A percentile compares a stretch with the other conserved stretches of the same genome.
phyloP scores from a whole-genome alignment of 805 yeast species.

The Hanseniaspora guilliermondii region DNA sequence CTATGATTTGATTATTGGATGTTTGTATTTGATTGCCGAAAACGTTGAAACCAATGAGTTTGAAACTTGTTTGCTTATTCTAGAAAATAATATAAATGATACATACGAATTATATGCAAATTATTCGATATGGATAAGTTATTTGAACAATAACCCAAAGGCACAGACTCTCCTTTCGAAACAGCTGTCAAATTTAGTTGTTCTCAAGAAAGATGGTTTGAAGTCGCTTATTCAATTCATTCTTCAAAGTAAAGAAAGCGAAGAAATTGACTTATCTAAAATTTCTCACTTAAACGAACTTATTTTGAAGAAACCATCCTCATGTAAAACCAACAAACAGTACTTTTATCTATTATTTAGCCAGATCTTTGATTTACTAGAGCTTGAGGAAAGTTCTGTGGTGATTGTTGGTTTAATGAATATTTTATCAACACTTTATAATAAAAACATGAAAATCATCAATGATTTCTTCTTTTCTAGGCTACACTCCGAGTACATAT shows the following conservation, averaged over 20 bases:
- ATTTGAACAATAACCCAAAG: not conserved
- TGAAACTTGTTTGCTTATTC: conserved; percentile 15
- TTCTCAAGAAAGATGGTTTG: conserved; percentile 53
- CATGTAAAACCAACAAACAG: conserved; percentile 30
- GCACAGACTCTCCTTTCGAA: not conserved
- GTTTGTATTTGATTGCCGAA: conserved; percentile 30
- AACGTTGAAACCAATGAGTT: conserved; percentile 19
- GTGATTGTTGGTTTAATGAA: conserved; percentile 45
- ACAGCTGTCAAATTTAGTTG: conserved; percentile 1
- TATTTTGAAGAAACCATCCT: conserved; percentile 48
- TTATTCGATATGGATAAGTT: conserved; percentile 44
- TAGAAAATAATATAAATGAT: conserved; percentile 37
- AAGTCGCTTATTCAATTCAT: conserved; percentile 61
- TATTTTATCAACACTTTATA: conserved; percentile 41
- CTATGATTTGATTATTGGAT: conserved; percentile 43
- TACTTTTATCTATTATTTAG: conserved; percentile 50
- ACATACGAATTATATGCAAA: conserved; percentile 55
- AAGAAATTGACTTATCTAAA: conserved; percentile 52
- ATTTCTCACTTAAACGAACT: conserved; percentile 56
- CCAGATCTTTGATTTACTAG: conserved; percentile 51
- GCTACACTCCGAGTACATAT: conserved; percentile 30
- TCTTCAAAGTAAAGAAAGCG: conserved; percentile 63
- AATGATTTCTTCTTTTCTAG: conserved; percentile 46
- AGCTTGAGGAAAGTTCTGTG: conserved; percentile 43
- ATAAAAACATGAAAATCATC: conserved; percentile 37